Base-by-base conservation (phyloP, 768 basidiomycete species). In the Rhodotorula paludigena region DNA sequence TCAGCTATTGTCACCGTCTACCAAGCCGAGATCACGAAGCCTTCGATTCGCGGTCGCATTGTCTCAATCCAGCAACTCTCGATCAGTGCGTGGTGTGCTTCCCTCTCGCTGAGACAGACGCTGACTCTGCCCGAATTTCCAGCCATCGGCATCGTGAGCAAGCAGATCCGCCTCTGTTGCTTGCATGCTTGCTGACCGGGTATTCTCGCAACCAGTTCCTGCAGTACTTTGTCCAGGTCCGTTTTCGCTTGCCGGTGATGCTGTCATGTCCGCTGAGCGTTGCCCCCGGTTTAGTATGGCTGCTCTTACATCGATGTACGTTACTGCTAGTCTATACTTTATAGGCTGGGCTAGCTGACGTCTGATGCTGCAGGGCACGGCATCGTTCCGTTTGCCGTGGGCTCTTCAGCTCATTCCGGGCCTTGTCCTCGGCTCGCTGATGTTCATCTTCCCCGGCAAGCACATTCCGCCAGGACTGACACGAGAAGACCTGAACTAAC, bases 61-160 rank as follows among this genome's bases (percentile, higher is more conserved):
- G 87, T 89, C 38, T 85, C 88, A 6, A 80, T 88, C 65, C 87
- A 89, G 76, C 88, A 89, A 81, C 89, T 87, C 84, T 49, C 53
- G 33, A 73, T 66, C 57, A 69, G 45, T 58, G 5, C 32, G 51
- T 52, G 3, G 10, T 11, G 4, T 32, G 14, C 7, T 16, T 14
- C 11, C 30, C 6, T n/a, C 25, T n/a, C 45, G 45, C 45, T 47
- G n/a, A n/a, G n/a, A n/a, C n/a, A n/a, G n/a, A n/a, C n/a, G n/a
- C n/a, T n/a, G n/a, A n/a, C n/a, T n/a, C n/a, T n/a, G n/a, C n/a
- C n/a, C n/a, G n/a, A n/a, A n/a, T n/a, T n/a, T n/a, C n/a, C n/a
- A n/a, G n/a, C n/a, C n/a, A n/a, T n/a, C n/a, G n/a, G n/a, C n/a
- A n/a, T n/a, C n/a, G n/a, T n/a, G n/a, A n/a, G n/a, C n/a, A n/a